Base-by-base conservation (phyloP, 2,329 filamentous ascomycete species). In the Penicillium brevicompactum region DNA sequence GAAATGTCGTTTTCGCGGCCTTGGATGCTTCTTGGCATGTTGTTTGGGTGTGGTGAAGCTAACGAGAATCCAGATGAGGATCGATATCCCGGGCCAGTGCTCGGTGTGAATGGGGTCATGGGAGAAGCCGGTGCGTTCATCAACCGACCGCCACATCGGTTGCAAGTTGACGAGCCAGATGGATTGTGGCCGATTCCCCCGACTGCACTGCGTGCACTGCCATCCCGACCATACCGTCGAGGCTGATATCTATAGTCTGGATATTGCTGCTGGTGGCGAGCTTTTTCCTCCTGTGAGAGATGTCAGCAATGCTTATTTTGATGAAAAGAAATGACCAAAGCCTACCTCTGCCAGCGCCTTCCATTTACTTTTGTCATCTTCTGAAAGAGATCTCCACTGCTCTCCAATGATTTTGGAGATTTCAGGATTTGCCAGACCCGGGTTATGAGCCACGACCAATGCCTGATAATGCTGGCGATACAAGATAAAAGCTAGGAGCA, bases 381-480 rank as follows among this genome's bases (percentile, higher is more conserved):
- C 82, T 4, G 86, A 77, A 68, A 95, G 87, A 53, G 86, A 83
- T 67, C 88, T 87, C 94, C 94, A 99, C 83, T 92, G 88, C 72
- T 91, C 86, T 49, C 93, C 93, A 64, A 97, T 96, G 66, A 97
- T 95, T 76, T 97, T 97, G 62, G 93, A 97, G 66, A 97, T 96
- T 49, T 97, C 91, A 3, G 93, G 93, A 74, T 97, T 97, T 44
- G 92, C 87, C 61, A 97, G 84, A 43, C 91, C 90, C n/a, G 92
- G 93, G 67, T 97, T 85, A 64, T 90, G 84, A 51, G 87, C 82
- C 37, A 92, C 89, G 48, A 97, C 91, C 46, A 85, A 81, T 16
- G 89, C 86, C 74, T 97, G 93, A 67, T 94, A 88, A 73, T 95
- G 89, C 72, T 97, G 92, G 38, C 94, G 91, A 78, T 96, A 99